Base-by-base conservation (phyloP, 352 stramenopile genomes). In the Aphanomyces cochlioides region DNA sequence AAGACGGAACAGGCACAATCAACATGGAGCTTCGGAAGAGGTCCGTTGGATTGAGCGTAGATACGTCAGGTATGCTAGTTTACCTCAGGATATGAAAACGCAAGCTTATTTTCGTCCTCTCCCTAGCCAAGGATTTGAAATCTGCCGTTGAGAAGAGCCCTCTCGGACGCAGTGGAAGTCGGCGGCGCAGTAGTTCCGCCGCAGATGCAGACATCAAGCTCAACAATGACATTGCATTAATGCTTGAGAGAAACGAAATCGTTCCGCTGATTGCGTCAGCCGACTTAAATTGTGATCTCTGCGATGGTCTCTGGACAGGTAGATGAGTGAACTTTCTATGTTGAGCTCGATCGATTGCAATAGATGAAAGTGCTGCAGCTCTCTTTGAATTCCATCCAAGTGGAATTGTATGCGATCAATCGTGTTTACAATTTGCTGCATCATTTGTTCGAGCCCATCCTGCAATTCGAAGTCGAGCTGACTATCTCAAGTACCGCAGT, bases 231-330 rank as follows among this genome's bases (percentile, higher is more conserved):
- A 50, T 70, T 36, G 64, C 64, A 28, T 47, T 36, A 5, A 70
- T 70, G 64, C 48, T 70, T 45, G 64, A 70, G 39, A 47, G 64
- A 7, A 70, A 70, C 21, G 64, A 70, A 36, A 70, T 70, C 40
- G 53, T 36, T 47, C 43, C 64, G 12, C 21, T 70, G 6, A 19
- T 47, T 17, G 41, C 43, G 34, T 61, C 54, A 12, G 15, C 7
- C 28, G 28, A 61, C 47, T 34, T 39, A 34, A 54, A 28, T 5
- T 70, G 64, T 34, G 64, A 70, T 61, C 36, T 70, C n/a, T 70
- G 64, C 64, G 53, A 70, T 34, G 64, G 45, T 8, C 64, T 70
- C 64, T 70, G 64, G 64, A 70, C 64, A 43, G 64, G 64, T 70
- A 39, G 10, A 12, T 28, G 28, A 28, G 28, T 28, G 28, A 28